Evolutionary conservation across 169 alveolate species (phyloP), one percentile per base, ranked within the genome.

Genomic region (Plasmodium knowlesi): DNA sequence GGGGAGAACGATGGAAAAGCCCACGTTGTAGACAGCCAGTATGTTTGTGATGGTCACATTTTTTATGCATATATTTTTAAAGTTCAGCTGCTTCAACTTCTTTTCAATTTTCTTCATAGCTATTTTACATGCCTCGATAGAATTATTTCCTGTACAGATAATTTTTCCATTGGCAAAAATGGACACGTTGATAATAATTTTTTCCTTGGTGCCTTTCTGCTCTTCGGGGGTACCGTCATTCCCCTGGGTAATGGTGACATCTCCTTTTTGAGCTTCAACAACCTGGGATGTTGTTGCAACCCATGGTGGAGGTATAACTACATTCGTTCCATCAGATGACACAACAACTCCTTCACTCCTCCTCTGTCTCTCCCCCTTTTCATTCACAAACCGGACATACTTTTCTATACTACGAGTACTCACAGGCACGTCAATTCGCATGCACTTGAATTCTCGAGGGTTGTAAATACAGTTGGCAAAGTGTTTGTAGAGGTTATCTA

Each of bases 141-240:
- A 95, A 80, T 93, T 92, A 54, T 94, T 96, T 28, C 97, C 97
- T 28, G 97, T 96, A 70, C 95, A 72, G 16, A 96, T 92, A 5
- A 96, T 92, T 92, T 95, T 96, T 6, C 97, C 97, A 82, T 96
- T 96, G 16, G 96, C 61, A 93, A 96, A 96, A n/a, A 96, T 74
- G 1, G 97, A 95, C 28, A 93, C 96, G 95, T 96, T 96, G 14
- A 96, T 82, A 16, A 95, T 61, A 37, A 93, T 70, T 67, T 94
- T 85, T 37, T 92, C 94, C n/a, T 61, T 82, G 28, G 28, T n/a
- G 4, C 19, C 10, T 19, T n/a, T 81, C 14, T 46, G 53, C 25
- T 80, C 61, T 5, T 81, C 74, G 10, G 43, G 72, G 8, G 32
- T 25, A 14, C 1, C 3, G 12, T 50, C 39, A 12, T 53, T 25